Evolutionary conservation across 1,284 basidiomycete genomes (phyloP), one percentile per base, ranked within the genome.

Genomic region (Apiotrichum porosum): DNA sequence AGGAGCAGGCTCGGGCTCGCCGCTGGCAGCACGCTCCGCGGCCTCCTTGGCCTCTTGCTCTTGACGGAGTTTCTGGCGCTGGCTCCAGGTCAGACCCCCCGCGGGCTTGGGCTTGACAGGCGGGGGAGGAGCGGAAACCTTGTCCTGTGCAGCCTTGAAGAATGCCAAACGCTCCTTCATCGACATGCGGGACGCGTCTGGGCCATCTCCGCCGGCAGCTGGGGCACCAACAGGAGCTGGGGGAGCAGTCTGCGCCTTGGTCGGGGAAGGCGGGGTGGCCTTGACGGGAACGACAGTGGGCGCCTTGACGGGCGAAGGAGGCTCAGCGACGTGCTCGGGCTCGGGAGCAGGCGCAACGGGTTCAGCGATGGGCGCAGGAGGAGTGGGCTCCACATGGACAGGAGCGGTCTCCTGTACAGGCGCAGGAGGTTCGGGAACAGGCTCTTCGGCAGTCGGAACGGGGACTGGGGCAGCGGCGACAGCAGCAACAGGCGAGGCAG

Each of bases 71-170:
- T 72, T 71, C 49, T 74, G 71, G 30, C 70, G 58, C 58, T 72
- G 71, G 49, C 65, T 67, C 72, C 71, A 71, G 4, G 71, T 72
- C 28, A 85, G 68, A 3, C 79, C 79, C 0, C 79, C 81, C 6
- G 63, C 62, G 1, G 72, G 86, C 66, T 88, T 89, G 2, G 83
- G 84, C 47, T 83, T 82, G 44, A 69, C 49, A 14, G 79, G 79
- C 6, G 78, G 78, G 3, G 79, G 78, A 17, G 82, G 81, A 2
- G 77, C 49, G 5, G 55, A 48, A 2, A 59, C 52, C 42, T 67
- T 67, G 23, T 56, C 54, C 43, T 56, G 63, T 3, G 66, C 62
- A 12, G 66, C 65, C 37, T 67, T 65, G 57, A 76, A 75, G 45
- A 72, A 72, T 1, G 74, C 74, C 19, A 76, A 58, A 6, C 72